Percentiles rank a stretch among this genome's conserved stretches.
Conservation (phyloP, 768 basidiomycete species). For the Auriculariales sp. region DNA sequence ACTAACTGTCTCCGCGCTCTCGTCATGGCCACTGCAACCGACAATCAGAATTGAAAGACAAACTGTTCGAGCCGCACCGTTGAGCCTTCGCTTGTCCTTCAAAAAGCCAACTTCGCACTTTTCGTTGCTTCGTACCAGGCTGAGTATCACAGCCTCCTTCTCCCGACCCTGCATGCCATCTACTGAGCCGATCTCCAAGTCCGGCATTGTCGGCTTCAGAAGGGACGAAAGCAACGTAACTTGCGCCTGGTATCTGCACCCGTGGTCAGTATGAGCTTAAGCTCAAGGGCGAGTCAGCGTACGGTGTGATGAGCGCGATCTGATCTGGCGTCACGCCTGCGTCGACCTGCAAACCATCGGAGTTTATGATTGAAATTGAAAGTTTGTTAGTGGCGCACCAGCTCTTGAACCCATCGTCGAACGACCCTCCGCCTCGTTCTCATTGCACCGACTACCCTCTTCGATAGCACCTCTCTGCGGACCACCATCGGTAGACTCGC, state of each 20-base stretch:
- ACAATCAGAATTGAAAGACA: constrained; percentile 4
- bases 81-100: neutral
- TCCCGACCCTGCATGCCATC: constrained; percentile 98
- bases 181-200: constrained; percentile 82
- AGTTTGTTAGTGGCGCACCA: constrained; percentile 33
- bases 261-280: neutral
- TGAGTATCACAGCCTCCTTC: constrained; percentile 86
- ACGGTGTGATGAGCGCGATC: constrained; percentile 84
- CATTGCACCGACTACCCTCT: constrained; percentile 85
- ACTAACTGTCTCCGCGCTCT: constrained; percentile 80
- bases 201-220: constrained; percentile 38
- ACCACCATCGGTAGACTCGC: constrained; percentile 36
- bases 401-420: constrained; percentile 61
- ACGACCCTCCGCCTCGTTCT: constrained; percentile 89
- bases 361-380: neutral
- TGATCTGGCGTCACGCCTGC: constrained; percentile 51
- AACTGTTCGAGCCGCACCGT: constrained; percentile 5
- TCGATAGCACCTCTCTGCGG: constrained; percentile 25
- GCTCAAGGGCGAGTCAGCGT: constrained; percentile 11
- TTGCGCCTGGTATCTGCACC: constrained; percentile 77
- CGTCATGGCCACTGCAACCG: constrained; percentile 75
- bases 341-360: constrained; percentile 27
- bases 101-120: constrained; percentile 15
- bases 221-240: constrained; percentile 71
- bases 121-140: constrained; percentile 84